Evolutionary conservation across 805 yeast species (phyloP), one percentile per base, ranked within the genome.

Genomic region (Lachancea thermotolerans): DNA sequence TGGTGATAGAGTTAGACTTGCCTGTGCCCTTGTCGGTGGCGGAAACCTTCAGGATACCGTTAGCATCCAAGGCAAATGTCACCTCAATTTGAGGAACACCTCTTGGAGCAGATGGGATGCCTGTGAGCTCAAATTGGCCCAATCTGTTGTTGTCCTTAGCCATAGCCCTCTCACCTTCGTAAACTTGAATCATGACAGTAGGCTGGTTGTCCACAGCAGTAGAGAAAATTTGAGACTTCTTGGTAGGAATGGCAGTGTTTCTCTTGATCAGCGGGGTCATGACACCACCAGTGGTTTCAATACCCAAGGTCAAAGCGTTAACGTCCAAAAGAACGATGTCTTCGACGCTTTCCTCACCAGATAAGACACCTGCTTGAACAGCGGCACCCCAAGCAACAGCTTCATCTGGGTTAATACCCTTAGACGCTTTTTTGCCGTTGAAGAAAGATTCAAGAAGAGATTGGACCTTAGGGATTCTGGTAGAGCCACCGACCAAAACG

Each of bases 311-410:
- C 65, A 89, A 79, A 60, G 97, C 95, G 60, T 90, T 87, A 52
- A 89, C 96, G 72, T 89, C 97, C 62, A 90, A 78, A 63, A 89
- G 75, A 53, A 91, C 91, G 59, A 85, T 82, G 65, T 85, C 93
- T 60, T 85, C 95, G 52, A 82, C 93, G 68, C 95, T 93, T 61
- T 84, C 89, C 71, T 90, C 96, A 70, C 98, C 98, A 46, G 95
- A 81, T 55, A 91, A 75, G 58, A 91, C 95, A 75, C 98, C 98
- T 47, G 96, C 98, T 76, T 91, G 99, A 53, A 91, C 97, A 53
- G 99, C 97, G 50, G 98, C 98, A 79, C 99, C 99, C 62, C 82
- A 91, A 37, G 98, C 99, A 64, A 91, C 98, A 67, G 99, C 99
- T 77, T 91, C 99, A 74, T 91, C 99, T 53, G 99, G 98, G 77